Base-by-base conservation (phyloP, 2,329 filamentous ascomycete genomes). In the Fusarium udum region DNA sequence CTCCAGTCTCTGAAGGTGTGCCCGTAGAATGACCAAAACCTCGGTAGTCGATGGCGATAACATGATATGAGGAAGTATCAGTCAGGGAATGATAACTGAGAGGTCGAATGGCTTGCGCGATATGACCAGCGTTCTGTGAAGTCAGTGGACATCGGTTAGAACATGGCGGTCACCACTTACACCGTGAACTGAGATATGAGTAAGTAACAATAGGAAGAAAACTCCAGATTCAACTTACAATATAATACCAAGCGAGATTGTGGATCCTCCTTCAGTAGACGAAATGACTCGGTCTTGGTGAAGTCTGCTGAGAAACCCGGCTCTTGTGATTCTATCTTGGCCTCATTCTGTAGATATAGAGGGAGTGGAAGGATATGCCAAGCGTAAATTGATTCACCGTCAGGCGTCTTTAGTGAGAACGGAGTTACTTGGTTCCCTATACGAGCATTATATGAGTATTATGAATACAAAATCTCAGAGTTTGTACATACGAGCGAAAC, bases 361-460 rank as follows among this genome's bases (percentile, higher is more conserved):
- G 92, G 90, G 12, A 97, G 83, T 0, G 95, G 95, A 55, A 98
- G 84, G 61, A 98, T 88, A 79, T 98, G 95, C 95, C 95, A 98
- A 32, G 93, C 93, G 79, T 96, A 97, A 24, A 98, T 84, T 5
- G 85, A 90, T 81, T 95, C 92, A 43, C 91, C 90, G 80, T 98
- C 95, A 3, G 90, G 85, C 0, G 94, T 96, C 8, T 83, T 84
- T 42, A 98, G 83, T 53, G 89, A 90, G 80, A 98, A 98, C 0
- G 95, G 93, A 11, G 94, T 95, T 6, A 97, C 92, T 83, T 98
- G 95, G 75, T 95, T 94, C 79, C 90, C 93, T 95, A 75, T 5
- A 48, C 24, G 20, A 31, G 51, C 15, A 26, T n/a, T 36, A 10
- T 51, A 59, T 72, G 24, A 77, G 67, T 55, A 15, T 63, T 28